Evolutionary conservation across 2,329 filamentous ascomycete species (phyloP).

Genomic region (Pseudogymnoascus sp.): DNA sequence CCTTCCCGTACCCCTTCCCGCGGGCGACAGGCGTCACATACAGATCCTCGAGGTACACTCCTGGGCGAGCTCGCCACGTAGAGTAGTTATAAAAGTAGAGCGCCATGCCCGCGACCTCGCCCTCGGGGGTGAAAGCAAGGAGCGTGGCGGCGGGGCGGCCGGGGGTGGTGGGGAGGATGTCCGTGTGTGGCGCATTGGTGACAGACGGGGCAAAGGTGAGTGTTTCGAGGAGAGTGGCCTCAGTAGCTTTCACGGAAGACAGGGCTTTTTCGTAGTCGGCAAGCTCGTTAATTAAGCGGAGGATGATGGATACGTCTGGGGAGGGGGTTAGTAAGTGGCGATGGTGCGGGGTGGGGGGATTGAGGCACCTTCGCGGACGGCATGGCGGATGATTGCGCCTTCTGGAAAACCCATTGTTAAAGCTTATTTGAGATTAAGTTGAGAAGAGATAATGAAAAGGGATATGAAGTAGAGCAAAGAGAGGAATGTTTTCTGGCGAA

Average conservation of each 20-base stretch:
- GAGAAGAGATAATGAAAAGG: neutral
- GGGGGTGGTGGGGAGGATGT: slow-evolving; percentile 47
- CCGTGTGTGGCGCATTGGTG: slow-evolving; percentile 33
- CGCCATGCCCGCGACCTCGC: slow-evolving; percentile 62
- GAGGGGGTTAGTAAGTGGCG: slow-evolving; percentile 8
- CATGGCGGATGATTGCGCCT: slow-evolving; percentile 42
- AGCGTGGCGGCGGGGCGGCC: slow-evolving; percentile 66
- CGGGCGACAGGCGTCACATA: slow-evolving; percentile 66
- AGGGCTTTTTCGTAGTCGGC: slow-evolving; percentile 80
- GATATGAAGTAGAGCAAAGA: neutral
- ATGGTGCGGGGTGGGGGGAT: neutral
- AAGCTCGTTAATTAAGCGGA: slow-evolving; percentile 73
- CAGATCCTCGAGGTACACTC: slow-evolving; percentile 92
- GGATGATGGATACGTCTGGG: slow-evolving; percentile 72
- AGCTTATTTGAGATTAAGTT: neutral
- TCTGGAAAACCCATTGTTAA: slow-evolving; percentile 10
- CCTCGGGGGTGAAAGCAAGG: slow-evolving; percentile 46
- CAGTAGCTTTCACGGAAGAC: slow-evolving; percentile 68
- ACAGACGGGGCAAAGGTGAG: slow-evolving; percentile 64
- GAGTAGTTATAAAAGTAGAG: slow-evolving; percentile 94
- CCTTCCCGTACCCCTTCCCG: slow-evolving; percentile 70
- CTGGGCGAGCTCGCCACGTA: slow-evolving; percentile 80
- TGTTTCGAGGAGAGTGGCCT: slow-evolving; percentile 61
- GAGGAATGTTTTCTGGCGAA: neutral
- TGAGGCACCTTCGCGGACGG: slow-evolving; percentile 47